Evolutionary conservation across 2,329 filamentous ascomycete genomes (phyloP).

Genomic region (Penicillium sp.): DNA sequence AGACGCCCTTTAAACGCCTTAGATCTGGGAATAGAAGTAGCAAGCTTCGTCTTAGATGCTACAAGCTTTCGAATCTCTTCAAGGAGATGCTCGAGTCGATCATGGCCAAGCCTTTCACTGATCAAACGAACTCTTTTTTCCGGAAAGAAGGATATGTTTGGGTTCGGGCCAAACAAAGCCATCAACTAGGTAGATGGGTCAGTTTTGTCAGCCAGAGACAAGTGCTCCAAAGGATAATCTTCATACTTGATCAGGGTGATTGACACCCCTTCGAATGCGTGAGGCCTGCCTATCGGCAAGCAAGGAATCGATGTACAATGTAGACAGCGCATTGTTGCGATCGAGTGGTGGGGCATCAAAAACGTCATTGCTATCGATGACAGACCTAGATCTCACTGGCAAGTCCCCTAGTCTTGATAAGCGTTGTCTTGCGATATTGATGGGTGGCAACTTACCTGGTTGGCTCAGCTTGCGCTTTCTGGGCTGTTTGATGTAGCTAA

Average conservation of each 20-base stretch:
- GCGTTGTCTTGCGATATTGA: background rate
- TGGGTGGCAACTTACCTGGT: background rate
- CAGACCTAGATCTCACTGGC: background rate
- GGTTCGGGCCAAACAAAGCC: background rate
- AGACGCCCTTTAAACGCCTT: background rate
- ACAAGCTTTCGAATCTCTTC: background rate
- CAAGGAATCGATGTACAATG: background rate
- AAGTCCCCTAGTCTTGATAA: background rate
- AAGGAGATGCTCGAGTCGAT: background rate
- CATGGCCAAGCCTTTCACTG: background rate
- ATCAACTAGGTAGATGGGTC: background rate
- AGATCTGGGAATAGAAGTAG: background rate
- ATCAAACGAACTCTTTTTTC: background rate
- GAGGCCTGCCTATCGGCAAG: background rate
- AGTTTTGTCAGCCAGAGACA: background rate
- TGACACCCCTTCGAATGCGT: background rate
- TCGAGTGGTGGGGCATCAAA: background rate
- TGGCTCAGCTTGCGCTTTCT: background rate
- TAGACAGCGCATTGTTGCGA: background rate
- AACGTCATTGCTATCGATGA: background rate
- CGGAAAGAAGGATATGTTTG: background rate
- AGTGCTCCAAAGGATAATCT: background rate
- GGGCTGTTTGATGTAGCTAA: background rate
- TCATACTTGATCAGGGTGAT: background rate
- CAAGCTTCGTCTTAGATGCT: background rate